Base-by-base conservation (phyloP, 257 asterid genomes). In the Plantago major region DNA sequence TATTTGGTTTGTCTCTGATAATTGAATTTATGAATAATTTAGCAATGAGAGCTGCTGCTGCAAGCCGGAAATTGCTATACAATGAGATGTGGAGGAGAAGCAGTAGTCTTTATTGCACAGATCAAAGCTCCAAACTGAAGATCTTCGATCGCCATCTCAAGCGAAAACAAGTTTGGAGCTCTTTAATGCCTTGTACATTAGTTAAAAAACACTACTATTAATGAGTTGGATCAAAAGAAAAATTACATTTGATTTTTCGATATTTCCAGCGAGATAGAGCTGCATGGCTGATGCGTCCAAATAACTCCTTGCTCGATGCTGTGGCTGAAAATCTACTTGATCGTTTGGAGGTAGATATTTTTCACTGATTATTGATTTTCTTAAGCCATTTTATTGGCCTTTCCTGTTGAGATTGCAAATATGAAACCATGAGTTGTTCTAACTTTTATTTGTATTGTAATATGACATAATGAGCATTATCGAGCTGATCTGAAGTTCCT, bases 111-210 rank as follows among this genome's bases (percentile, higher is more conserved):
- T 86, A 72, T 74, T 81, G 87, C 17, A 62, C 86, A 11, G 89
- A 82, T 13, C 90, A 78, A 73, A 72, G 79, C 77, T 72, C 97
- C 3, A 80, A 78, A 79, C 65, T 84, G 63, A 84, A 76, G 65
- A 79, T 92, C 11, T 92, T 89, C 53, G 99, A 92, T 67, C 97
- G 99, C 56, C 60, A 85, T 74, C 95, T 89, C 82, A 92, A 92
- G 74, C 90, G 94, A 57, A 82, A 68, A 79, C 97, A 92, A 65
- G 99, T 92, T 65, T 58, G 33, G 65, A 60, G 14, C 65, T 60
- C 45, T 45, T 60, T 49, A 42, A 14, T 55, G 51, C 42, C 28
- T 48, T 68, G 12, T 19, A 15, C 13, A 15, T 47, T 63, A 19
- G 46, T 7, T 55, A 13, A 8, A 28, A 18, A n/a, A n/a, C n/a